Conservation (phyloP, 805 yeast genomes). For the Lachancea nothofagi region DNA sequence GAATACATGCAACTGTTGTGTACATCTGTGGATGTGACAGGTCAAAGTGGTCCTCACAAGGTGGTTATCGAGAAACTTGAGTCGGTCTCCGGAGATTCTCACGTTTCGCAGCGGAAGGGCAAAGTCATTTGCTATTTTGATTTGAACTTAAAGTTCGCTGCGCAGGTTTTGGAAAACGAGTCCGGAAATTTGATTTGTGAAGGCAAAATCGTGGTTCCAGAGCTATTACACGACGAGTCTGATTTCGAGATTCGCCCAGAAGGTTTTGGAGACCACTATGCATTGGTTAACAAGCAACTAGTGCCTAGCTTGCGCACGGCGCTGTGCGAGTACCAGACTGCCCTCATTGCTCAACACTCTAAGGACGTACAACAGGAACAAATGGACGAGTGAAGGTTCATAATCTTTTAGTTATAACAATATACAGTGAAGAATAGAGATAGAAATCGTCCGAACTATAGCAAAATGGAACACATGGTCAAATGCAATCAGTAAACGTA, state of each 20-base stretch:
- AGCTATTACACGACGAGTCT: constrained; percentile 72
- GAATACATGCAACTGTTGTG: constrained; percentile 38
- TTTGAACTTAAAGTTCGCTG: constrained; percentile 46
- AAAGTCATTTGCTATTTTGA: constrained; percentile 73
- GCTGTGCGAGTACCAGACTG: constrained; percentile 56
- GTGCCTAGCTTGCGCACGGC: constrained; percentile 47
- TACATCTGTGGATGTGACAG: neutral
- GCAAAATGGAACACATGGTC: neutral
- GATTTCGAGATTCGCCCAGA: constrained; percentile 56
- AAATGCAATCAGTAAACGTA: constrained; percentile 49
- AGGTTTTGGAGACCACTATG: constrained; percentile 33
- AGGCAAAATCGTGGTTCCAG: constrained; percentile 51
- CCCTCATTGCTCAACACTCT: constrained; percentile 56
- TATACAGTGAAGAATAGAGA: constrained; percentile 9
- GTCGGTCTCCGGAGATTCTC: constrained; percentile 66
- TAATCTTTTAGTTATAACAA: too few species aligned
- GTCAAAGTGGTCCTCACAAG: constrained; percentile 17
- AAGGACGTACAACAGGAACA: constrained; percentile 50
- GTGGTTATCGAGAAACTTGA: constrained; percentile 33
- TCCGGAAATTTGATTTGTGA: constrained; percentile 34
- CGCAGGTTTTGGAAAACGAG: constrained; percentile 35
- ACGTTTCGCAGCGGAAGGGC: constrained; percentile 80
- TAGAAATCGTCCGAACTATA: neutral
- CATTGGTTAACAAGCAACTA: constrained; percentile 40
- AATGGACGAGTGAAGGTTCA: too few species aligned